These are phyloP conservation scores for Lasiodiplodia citricola DNA, from an alignment of 2,329 filamentous ascomycete genomes.

Conservation along the genomic window DNA sequence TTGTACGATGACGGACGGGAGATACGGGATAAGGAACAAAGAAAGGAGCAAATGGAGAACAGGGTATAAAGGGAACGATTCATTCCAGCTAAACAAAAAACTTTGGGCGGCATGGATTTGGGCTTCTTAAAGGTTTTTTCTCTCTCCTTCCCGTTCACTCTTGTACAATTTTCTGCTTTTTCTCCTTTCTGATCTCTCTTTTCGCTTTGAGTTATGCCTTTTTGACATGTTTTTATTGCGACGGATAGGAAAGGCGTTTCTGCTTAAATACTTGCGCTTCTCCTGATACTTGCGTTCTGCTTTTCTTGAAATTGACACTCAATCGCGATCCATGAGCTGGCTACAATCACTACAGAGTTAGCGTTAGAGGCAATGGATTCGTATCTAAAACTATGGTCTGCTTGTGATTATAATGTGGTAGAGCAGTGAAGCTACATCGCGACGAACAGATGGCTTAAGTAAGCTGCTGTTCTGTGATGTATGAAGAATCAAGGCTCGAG, in stretches of 20 bases:
- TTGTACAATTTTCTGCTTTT: neutral
- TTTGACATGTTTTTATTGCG: neutral
- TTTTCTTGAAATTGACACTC: neutral
- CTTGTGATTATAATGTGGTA: too few relatives aligned
- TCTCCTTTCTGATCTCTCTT: neutral
- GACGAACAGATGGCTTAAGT: too few relatives aligned
- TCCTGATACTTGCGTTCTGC: neutral
- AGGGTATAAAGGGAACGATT: neutral
- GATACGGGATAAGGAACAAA: neutral
- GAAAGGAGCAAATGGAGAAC: neutral
- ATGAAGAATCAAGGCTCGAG: too few relatives aligned
- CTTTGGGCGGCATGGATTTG: conserved; percentile 3
- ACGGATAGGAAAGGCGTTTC: neutral
- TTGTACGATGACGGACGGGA: neutral
- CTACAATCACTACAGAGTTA: neutral
- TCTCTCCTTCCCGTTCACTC: neutral
- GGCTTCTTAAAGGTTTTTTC: neutral
- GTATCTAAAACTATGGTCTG: too few relatives aligned
- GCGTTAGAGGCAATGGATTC: conserved; percentile 2
- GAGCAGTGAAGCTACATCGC: too few relatives aligned
- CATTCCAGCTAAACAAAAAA: neutral
- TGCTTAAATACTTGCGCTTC: neutral
- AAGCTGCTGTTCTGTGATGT: too few relatives aligned
- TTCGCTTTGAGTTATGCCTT: neutral
- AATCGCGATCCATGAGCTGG: neutral